Conservation (phyloP, 2,329 filamentous ascomycete species). For the Penicillium sp. region DNA sequence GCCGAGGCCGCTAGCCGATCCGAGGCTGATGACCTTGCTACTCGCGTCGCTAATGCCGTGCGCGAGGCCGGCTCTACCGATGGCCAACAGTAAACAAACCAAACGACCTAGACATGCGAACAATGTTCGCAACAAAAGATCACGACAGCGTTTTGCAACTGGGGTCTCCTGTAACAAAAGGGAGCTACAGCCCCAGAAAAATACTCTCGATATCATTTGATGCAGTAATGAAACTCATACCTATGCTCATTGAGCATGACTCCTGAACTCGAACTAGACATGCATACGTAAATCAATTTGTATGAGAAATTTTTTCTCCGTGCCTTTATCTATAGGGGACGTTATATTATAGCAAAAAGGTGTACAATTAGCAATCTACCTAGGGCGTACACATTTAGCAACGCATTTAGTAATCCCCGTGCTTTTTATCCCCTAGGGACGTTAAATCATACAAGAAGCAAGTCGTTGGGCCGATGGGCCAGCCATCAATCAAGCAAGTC, state of each 20-base stretch:
- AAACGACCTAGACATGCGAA: not conserved
- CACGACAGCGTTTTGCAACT: constrained; percentile 11
- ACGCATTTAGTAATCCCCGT: not conserved
- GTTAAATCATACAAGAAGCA: constrained; percentile 11
- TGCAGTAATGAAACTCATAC: constrained; percentile 26
- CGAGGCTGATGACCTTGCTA: constrained; percentile 87
- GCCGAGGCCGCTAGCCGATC: constrained; percentile 87
- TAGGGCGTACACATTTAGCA: no score
- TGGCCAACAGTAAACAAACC: constrained; percentile 7
- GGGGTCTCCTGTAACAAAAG: not conserved
- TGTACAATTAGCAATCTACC: no score
- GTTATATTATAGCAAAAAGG: constrained; percentile 7
- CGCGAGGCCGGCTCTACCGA: constrained; percentile 53
- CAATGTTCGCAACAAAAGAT: constrained; percentile 8
- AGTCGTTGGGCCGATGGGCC: constrained; percentile 6
- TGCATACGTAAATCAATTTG: not conserved
- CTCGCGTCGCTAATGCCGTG: constrained; percentile 75
- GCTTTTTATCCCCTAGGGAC: not conserved
- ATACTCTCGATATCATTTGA: constrained; percentile 25
- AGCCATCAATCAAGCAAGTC: constrained; percentile 2
- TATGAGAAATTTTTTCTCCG: not conserved
- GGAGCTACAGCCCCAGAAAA: constrained; percentile 16
- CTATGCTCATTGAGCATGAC: not conserved
- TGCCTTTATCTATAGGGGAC: not conserved
- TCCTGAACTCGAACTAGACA: not conserved